Evolutionary conservation across 2,329 filamentous ascomycete species (phyloP), one percentile per base, ranked within the genome.

Genomic region (Diaporthe ampelina): DNA sequence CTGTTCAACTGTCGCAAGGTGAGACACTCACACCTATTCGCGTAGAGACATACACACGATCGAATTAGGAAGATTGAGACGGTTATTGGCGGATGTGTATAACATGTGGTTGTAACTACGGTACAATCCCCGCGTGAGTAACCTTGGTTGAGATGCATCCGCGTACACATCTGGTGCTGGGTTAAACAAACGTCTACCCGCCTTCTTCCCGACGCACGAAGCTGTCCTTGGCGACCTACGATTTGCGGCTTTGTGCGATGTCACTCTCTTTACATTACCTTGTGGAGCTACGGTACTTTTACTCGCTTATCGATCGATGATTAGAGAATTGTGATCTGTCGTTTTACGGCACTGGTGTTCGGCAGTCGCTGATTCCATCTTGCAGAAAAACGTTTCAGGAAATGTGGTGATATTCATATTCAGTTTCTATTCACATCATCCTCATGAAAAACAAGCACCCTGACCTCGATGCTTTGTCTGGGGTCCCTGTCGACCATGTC

Each of bases 401-500:
- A 21, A 21, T 21, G 43, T 21, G 19, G 7, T 21, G 6, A 45
- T 21, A 21, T 9, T 48, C 10, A 52, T 13, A 13, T 10, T 40
- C 15, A 68, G 21, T 5, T 1, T 29, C 48, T 40, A 8, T 26
- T 68, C 15, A 68, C 15, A 29, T 68, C 63, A 7, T 68, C 32
- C 48, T 68, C 63, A 29, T 68, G 63, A 4, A 68, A 68, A 8
- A 54, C 63, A 26, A 68, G 48, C 0, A 68, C 63, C 63, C 63
- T 26, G n/a, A 68, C 63, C 21, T 76, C 70, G 26, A 75, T 75
- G 24, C 73, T 74, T 17, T 74, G 59, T 45, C 75, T 70, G 1
- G 75, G 71, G 10, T 54, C 57, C 26, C 58, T 24, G 15, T 68
- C 48, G 15, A 4, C 43, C 57, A 50, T 61, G 5, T 61, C 45